phyloP scores from a whole-genome alignment of 2,329 filamentous ascomycete species.

The Stemphylium beticola region DNA sequence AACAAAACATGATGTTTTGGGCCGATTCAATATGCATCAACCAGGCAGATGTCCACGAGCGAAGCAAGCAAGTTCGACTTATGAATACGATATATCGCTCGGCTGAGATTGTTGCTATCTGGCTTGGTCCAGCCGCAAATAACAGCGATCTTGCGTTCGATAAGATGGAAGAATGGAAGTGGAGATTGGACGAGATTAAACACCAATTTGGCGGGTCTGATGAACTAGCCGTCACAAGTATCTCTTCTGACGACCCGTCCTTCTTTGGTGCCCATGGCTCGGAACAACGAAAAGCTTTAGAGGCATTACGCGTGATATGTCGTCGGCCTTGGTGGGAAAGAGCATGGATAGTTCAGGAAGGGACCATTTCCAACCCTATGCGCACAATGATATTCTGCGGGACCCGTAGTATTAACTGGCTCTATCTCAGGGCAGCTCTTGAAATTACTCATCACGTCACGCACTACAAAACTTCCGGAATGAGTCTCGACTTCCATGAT shows the following conservation, averaged over 20 bases:
- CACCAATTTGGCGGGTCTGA: neutral
- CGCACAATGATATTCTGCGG: slow-evolving; percentile 6
- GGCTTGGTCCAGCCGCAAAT: slow-evolving; percentile 10
- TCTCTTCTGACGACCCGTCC: neutral
- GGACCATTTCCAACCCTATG: neutral
- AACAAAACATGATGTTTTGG: neutral
- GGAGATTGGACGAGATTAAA: neutral
- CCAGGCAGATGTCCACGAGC: slow-evolving; percentile 7
- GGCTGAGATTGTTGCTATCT: slow-evolving; percentile 12
- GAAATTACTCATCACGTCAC: neutral
- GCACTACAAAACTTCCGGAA: neutral
- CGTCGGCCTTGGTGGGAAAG: slow-evolving; percentile 9
- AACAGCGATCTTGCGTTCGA: slow-evolving; percentile 12
- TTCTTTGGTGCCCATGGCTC: neutral
- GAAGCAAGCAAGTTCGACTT: slow-evolving; percentile 7
- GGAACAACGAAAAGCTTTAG: neutral
- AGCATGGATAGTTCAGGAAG: slow-evolving; percentile 18
- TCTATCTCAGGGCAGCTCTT: neutral
- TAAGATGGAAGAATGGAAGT: neutral
- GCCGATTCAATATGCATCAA: slow-evolving; percentile 9
- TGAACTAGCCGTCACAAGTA: neutral
- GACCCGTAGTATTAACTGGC: neutral
- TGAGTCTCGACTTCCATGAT: neutral
- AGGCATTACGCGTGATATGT: neutral
- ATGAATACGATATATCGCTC: slow-evolving; percentile 18